Evolutionary conservation across 805 yeast genomes (phyloP).

Genomic region (Cyberlindnera veronae): DNA sequence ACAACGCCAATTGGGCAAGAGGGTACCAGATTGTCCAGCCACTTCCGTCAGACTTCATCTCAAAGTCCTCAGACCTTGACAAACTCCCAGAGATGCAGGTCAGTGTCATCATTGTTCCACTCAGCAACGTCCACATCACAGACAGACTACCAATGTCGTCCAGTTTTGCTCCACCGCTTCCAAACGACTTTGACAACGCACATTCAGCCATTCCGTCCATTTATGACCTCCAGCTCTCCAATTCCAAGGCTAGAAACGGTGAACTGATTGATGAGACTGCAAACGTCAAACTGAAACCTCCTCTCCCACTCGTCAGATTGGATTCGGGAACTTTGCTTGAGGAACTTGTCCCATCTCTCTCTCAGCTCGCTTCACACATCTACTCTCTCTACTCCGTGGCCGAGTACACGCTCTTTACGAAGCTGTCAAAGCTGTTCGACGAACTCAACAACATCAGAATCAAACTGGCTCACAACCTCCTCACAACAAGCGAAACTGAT

Average conservation of each 20-base stretch:
- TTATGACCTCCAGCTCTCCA: conserved; percentile 31
- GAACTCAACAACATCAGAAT: conserved; percentile 58
- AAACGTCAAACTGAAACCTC: conserved; percentile 41
- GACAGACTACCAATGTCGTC: conserved; percentile 40
- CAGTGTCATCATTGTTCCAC: conserved; percentile 58
- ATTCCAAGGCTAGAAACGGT: conserved; percentile 30
- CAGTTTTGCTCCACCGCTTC: conserved; percentile 30
- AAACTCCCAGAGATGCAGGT: conserved; percentile 56
- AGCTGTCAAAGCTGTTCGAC: conserved; percentile 49
- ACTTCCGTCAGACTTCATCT: conserved; percentile 64
- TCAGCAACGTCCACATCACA: conserved; percentile 45
- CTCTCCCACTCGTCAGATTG: conserved; percentile 49
- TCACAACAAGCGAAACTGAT: conserved; percentile 50
- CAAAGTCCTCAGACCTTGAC: conserved; percentile 54
- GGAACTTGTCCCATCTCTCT: conserved; percentile 57
- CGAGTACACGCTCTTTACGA: conserved; percentile 59
- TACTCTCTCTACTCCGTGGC: conserved; percentile 70
- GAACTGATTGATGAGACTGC: conserved; percentile 22
- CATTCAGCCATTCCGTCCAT: conserved; percentile 32
- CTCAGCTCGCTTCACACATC: conserved; percentile 58
- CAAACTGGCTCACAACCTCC: conserved; percentile 45
- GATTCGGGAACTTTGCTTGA: conserved; percentile 43
- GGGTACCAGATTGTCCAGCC: conserved; percentile 72
- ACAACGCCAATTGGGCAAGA: conserved; percentile 67
- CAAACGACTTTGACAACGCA: conserved; percentile 25